Base-by-base conservation (phyloP, 768 basidiomycete species). In the Lactarius sp. region DNA sequence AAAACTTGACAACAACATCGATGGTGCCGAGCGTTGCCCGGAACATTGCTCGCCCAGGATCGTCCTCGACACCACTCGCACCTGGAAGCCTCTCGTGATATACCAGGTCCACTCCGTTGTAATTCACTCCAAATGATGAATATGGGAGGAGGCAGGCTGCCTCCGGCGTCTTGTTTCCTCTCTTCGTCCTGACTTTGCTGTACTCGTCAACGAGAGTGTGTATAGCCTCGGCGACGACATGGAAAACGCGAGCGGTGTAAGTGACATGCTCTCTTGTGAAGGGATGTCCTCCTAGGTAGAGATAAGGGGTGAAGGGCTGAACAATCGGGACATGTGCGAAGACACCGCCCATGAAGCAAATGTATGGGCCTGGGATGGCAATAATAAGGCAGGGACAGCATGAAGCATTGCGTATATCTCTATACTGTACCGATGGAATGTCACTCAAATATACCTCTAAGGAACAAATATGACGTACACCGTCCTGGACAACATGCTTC, bases 301-400 rank as follows among this genome's bases (percentile, higher is more conserved):
- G n/a, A n/a, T n/a, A n/a, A n/a, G n/a, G n/a, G n/a, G 20, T 44
- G 12, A 39, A 27, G 14, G 59, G 49, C 37, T 68, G 59, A 34
- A 59, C 60, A n/a, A 69, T 57, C 52, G 60, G 51, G 6, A 34
- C 33, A 31, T 56, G 56, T 2, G 64, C 41, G n/a, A 69, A 44
- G 3, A 69, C 64, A 10, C 16, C 59, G n/a, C 68, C 68, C 8
- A 50, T 27, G 39, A 69, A 51, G 33, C 41, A 44, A 18, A 69
- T 52, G n/a, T 54, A 51, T 22, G 68, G 60, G 10, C 65, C 68
- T 4, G 68, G 46, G 4, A 62, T 33, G 9, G 64, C 59, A 36
- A 69, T 44, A 12, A 69, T 20, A 31, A 69, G 41, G 51, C 53
- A 56, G 14, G 68, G 68, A 51, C 68, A 69, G 47, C 65, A 66